These are phyloP conservation scores for Trichoderma koningii DNA, from an alignment of 2,329 filamentous ascomycete genomes.

Conservation along the genomic window DNA sequence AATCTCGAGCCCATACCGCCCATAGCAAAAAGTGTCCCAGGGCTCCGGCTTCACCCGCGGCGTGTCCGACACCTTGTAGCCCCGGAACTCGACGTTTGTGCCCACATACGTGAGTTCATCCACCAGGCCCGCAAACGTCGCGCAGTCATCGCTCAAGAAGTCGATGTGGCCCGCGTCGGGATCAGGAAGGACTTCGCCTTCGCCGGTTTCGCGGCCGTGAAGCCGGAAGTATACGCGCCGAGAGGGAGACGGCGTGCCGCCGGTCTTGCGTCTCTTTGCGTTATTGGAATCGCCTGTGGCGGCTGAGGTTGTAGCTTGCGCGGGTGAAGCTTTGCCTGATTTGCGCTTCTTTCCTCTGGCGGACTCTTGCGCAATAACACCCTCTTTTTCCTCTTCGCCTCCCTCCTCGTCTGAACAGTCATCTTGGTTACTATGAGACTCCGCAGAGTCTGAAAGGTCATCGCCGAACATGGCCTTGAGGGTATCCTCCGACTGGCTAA, in stretches of 20 bases:
- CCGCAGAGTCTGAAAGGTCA: neutral
- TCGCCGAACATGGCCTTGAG: neutral
- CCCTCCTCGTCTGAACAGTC: neutral
- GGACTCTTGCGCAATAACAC: neutral
- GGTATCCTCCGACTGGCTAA: neutral
- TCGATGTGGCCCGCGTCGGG: conserved; percentile 1
- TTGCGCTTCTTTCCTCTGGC: neutral
- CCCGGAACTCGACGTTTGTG: neutral
- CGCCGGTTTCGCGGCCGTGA: neutral
- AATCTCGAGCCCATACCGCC: too few relatives aligned
- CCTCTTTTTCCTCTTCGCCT: neutral
- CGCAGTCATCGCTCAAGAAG: neutral
- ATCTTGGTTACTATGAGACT: neutral
- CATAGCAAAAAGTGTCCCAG: neutral
- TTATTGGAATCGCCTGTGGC: too few relatives aligned
- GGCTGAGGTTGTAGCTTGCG: neutral
- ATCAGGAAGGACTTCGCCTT: neutral
- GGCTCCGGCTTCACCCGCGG: neutral
- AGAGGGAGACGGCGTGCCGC: too few relatives aligned
- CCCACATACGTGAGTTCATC: neutral
- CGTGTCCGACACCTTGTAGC: conserved; percentile 10
- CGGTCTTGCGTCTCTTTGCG: neutral
- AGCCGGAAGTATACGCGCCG: conserved; percentile 3
- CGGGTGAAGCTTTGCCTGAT: neutral
- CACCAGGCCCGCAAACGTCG: neutral